These are phyloP conservation scores for Trichophyton mentagrophytes DNA, from an alignment of 2,329 filamentous ascomycete genomes.

Conservation along the genomic window DNA sequence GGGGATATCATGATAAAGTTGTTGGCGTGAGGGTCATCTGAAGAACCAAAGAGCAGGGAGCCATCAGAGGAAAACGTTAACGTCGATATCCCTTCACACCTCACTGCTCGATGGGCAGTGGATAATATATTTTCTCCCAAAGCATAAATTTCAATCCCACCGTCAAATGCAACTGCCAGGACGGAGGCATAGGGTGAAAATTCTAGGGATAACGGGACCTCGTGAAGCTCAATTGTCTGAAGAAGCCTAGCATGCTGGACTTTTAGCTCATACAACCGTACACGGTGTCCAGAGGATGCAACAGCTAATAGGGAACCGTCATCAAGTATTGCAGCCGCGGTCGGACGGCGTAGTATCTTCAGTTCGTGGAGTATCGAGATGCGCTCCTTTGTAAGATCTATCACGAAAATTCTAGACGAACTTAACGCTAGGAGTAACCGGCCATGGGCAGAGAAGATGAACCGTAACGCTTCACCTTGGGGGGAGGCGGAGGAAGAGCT, in stretches of 20 bases:
- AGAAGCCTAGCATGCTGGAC: constrained; percentile 53
- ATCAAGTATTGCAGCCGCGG: constrained; percentile 66
- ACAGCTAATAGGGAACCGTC: constrained; percentile 66
- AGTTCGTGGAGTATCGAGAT: constrained; percentile 61
- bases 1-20: constrained; percentile 66
- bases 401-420: constrained; percentile 69
- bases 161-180: constrained; percentile 71
- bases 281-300: constrained; percentile 66
- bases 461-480: constrained; percentile 74
- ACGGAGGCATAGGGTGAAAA: constrained; percentile 72
- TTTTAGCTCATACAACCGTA: constrained; percentile 69
- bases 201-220: constrained; percentile 64
- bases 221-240: constrained; percentile 65
- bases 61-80: constrained; percentile 66
- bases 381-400: constrained; percentile 51
- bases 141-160: constrained; percentile 78
- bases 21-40: constrained; percentile 49
- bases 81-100: constrained; percentile 62
- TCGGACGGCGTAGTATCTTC: constrained; percentile 63
- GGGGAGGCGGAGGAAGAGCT: constrained; percentile 70
- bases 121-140: constrained; percentile 50
- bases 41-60: constrained; percentile 65
- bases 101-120: constrained; percentile 61
- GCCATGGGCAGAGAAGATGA: constrained; percentile 63
- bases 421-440: constrained; percentile 68